Conservation (phyloP, 345 rosid species). For the Erucastrum elatum region DNA sequence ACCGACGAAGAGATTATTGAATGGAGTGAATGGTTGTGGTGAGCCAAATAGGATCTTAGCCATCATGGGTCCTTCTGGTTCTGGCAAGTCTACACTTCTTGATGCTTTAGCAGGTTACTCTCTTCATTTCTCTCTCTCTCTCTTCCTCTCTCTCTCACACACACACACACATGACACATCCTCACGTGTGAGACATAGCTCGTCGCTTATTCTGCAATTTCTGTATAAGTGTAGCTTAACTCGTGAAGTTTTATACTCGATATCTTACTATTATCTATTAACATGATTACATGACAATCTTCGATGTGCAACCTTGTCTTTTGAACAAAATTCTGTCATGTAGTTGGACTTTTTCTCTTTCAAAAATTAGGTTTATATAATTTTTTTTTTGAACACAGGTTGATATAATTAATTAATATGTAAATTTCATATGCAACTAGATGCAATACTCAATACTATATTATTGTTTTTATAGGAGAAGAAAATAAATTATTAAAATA, state of each 20-base stretch:
- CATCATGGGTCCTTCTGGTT: conserved; percentile 94
- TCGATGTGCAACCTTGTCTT: background rate
- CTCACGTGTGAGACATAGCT: background rate
- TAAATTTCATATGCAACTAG: background rate
- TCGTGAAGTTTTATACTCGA: background rate
- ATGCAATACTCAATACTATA: background rate
- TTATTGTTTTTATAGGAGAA: background rate
- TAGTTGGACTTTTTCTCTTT: background rate
- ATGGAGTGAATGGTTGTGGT: conserved; percentile 70
- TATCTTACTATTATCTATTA: background rate
- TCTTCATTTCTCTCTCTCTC: no score
- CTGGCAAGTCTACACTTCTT: conserved; percentile 87
- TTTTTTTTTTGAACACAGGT: no score
- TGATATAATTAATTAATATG: background rate
- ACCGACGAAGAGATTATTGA: conserved; percentile 62
- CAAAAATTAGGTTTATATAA: background rate
- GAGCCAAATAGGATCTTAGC: conserved; percentile 80
- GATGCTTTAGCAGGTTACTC: conserved; percentile 77
- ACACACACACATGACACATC: background rate
- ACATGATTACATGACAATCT: background rate
- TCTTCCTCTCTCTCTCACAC: background rate
- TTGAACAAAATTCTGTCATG: background rate
- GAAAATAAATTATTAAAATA: background rate
- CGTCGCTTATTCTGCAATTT: background rate
- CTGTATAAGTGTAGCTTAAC: background rate